phyloP scores from a whole-genome alignment of 148 eudicot species.

The Beta vulgaris region DNA sequence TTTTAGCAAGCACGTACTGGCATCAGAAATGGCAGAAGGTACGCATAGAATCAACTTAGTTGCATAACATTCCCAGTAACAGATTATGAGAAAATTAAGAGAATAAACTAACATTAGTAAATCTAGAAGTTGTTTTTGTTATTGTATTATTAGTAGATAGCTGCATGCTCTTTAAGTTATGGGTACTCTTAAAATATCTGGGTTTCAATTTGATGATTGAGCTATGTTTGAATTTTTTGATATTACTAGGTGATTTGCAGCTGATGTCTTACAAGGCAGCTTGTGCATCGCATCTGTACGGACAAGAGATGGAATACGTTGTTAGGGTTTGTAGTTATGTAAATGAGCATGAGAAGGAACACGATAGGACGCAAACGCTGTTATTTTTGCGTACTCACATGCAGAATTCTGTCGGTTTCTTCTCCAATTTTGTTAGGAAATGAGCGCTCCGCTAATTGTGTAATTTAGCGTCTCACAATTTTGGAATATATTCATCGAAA shows the following conservation, averaged over 20 bases:
- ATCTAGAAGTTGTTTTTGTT: no score
- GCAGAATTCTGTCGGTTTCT: slow-evolving; percentile 50
- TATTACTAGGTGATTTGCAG: slow-evolving; percentile 54
- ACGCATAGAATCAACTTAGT: slow-evolving; percentile 6
- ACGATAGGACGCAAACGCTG: slow-evolving; percentile 28
- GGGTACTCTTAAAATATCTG: no score
- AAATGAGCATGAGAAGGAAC: slow-evolving; percentile 26
- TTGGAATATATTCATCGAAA: no score
- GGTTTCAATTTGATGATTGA: not conserved
- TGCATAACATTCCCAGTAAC: no score
- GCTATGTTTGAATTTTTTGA: not conserved
- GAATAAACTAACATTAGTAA: no score
- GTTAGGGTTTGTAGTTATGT: slow-evolving; percentile 35
- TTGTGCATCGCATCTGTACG: slow-evolving; percentile 68
- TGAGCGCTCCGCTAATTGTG: no score
- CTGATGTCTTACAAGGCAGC: slow-evolving; percentile 79
- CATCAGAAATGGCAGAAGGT: slow-evolving; percentile 71
- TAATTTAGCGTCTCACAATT: no score
- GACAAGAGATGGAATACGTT: slow-evolving; percentile 57
- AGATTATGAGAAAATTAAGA: no score
- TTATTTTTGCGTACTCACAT: slow-evolving; percentile 42
- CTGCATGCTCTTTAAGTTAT: no score
- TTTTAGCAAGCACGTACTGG: slow-evolving; percentile 45
- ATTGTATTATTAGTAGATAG: no score
- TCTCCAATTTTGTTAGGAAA: slow-evolving; percentile 18